Evolutionary conservation across 352 stramenopile species (phyloP), one percentile per base, ranked within the genome.

Genomic region (Globisporangium polare): DNA sequence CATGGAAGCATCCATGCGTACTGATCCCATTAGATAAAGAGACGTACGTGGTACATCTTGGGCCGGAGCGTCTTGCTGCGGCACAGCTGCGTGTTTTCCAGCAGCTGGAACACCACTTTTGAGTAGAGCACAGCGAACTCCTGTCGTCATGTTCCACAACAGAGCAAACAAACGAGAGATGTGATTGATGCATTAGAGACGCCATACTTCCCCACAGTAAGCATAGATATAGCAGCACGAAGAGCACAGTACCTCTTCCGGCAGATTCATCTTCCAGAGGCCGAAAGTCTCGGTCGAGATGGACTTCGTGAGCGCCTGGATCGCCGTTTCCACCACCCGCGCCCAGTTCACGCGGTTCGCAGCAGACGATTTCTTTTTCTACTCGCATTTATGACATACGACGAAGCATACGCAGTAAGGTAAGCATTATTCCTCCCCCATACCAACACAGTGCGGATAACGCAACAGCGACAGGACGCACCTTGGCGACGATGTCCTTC

Each of bases 261-360:
- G 84, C 5, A 89, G 65, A 22, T 89, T 90, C 80, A 90, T 91
- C 47, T 80, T 78, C 84, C 84, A 94, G 52, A 94, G 73, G 18
- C 66, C 62, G 45, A 92, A 92, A 2, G 75, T 89, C 41, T 79
- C 68, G 10, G 83, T 70, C 60, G 70, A 80, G 31, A 92, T 73
- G 7, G 80, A 90, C 31, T 81, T 83, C 39, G 55, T 83, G 15
- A 92, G 76, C 37, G 77, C 75, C 4, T 80, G 67, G 49, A 90
- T 69, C 17, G 77, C 74, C 12, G 64, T 77, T 46, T 92, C 83
- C 22, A 88, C 68, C 27, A 88, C 77, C 62, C 88, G 87, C 20
- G 68, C 71, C 83, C 83, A 92, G 51, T 86, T 75, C 29, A 85
- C 70, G 43, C 73, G 73, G 47, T 86, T 77, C 17, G 76, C 59